A percentile compares a stretch with the other conserved stretches of the same genome.
These are phyloP conservation scores for Apophysomyces elegans DNA, from an alignment of 371 early-diverging fungal species.

Conservation along the genomic window DNA sequence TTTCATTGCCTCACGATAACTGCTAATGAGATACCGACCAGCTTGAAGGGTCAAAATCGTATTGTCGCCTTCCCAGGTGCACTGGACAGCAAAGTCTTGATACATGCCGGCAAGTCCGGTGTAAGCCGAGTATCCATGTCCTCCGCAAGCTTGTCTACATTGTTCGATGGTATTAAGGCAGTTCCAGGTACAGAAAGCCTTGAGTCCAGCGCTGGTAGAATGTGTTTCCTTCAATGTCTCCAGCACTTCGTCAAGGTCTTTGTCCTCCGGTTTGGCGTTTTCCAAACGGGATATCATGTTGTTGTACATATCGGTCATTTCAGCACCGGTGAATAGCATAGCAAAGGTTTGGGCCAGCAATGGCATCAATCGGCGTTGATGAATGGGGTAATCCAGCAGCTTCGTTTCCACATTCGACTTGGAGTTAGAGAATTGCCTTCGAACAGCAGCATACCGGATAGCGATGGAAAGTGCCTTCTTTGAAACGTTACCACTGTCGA, in stretches of 20 bases:
- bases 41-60: conserved; percentile 90
- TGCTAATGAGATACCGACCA: conserved; percentile 86
- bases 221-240: conserved; percentile 90
- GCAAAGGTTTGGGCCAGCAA: conserved; percentile 90
- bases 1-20: conserved; percentile 77
- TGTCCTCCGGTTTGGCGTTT: conserved; percentile 66
- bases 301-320: conserved; percentile 80
- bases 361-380: conserved; percentile 92
- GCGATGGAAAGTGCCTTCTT: conserved; percentile 93
- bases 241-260: conserved; percentile 68
- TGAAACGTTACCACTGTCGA: conserved; percentile 85
- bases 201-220: conserved; percentile 90
- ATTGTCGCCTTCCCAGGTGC: conserved; percentile 94
- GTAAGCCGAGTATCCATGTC: conserved; percentile 93
- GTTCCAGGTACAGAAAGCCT: conserved; percentile 96
- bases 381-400: conserved; percentile 89
- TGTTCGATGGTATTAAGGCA: conserved; percentile 87
- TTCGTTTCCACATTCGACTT: conserved; percentile 76
- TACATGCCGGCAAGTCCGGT: conserved; percentile 87
- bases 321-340: conserved; percentile 88
- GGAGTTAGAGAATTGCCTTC: conserved; percentile 81
- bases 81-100: conserved; percentile 91
- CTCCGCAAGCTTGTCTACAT: conserved; percentile 90
- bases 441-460: conserved; percentile 88
- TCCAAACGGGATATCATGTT: conserved; percentile 77